A percentile compares a stretch with the other conserved stretches of the same genome.
These are phyloP conservation scores for Cercophora scortea DNA, from an alignment of 495 filamentous ascomycete genomes.

Conservation along the genomic window DNA sequence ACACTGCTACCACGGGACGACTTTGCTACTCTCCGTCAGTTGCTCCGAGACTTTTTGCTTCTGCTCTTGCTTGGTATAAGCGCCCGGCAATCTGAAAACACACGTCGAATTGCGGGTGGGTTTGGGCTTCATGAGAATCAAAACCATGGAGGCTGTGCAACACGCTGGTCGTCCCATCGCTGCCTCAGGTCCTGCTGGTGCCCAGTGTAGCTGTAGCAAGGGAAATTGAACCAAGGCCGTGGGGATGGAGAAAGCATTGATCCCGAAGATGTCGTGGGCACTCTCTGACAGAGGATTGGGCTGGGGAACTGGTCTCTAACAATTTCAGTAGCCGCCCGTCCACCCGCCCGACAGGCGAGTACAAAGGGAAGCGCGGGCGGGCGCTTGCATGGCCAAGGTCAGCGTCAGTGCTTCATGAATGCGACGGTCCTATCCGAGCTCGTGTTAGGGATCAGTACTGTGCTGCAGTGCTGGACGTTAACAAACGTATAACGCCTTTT, in stretches of 20 bases:
- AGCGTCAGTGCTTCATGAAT: not conserved
- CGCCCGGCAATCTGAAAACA: not conserved
- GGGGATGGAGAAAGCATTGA: not conserved
- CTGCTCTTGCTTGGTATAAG: not conserved
- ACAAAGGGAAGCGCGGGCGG: not conserved
- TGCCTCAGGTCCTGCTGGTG: too few species aligned
- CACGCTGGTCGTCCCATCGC: too few species aligned
- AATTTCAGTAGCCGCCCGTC: conserved; percentile 18
- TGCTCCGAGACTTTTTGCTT: too few species aligned
- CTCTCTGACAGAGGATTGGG: conserved; percentile 10
- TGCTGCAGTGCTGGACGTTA: not conserved
- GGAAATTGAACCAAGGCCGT: not conserved
- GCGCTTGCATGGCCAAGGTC: not conserved
- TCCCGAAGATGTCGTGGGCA: not conserved
- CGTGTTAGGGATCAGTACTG: not conserved
- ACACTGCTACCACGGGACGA: too few species aligned
- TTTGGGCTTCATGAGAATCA: too few species aligned
- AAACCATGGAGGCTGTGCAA: too few species aligned
- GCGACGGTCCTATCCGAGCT: not conserved
- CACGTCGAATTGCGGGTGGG: too few species aligned
- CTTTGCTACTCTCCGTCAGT: too few species aligned
- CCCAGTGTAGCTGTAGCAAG: not conserved
- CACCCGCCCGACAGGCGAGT: too few species aligned
- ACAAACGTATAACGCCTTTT: not conserved
- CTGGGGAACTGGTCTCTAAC: conserved; percentile 11